phyloP scores from a whole-genome alignment of 78 protist species.

The Polysphondylium violaceum region DNA sequence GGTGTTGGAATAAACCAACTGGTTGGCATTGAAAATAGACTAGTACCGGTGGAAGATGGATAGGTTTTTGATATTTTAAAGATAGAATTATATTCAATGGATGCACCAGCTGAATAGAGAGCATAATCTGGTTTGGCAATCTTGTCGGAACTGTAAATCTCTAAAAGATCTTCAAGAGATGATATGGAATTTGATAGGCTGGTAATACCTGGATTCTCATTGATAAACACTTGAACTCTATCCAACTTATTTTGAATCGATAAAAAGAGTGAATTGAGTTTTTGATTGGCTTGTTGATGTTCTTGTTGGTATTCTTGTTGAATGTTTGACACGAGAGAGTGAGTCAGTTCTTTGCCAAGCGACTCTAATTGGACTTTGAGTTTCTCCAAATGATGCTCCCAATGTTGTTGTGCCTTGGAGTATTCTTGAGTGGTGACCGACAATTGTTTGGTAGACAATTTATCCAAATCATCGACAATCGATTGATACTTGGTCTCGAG shows the following conservation, averaged over 20 bases:
- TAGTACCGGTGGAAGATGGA: not conserved
- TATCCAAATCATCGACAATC: too few species aligned
- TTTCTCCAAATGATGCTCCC: too few species aligned
- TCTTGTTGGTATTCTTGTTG: too few species aligned
- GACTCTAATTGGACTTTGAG: too few species aligned
- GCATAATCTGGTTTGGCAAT: constrained; percentile 55
- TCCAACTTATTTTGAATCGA: not conserved
- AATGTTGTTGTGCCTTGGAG: too few species aligned
- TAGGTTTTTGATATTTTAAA: constrained; percentile 23
- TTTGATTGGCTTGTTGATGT: too few species aligned
- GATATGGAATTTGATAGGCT: not conserved
- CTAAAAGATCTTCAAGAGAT: constrained; percentile 4
- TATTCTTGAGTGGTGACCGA: too few species aligned
- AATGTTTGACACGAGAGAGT: too few species aligned
- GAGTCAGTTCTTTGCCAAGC: too few species aligned
- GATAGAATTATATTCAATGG: constrained; percentile 3
- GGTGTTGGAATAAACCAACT: constrained; percentile 24
- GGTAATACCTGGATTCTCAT: not conserved
- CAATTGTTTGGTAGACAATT: too few species aligned
- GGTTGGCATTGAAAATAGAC: constrained; percentile 1
- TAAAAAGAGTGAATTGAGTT: constrained; percentile 4
- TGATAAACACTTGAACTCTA: constrained; percentile 16
- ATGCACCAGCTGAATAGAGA: constrained; percentile 12
- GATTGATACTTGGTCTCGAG: too few species aligned
- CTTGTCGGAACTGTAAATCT: constrained; percentile 36